These are phyloP conservation scores for Leccinum sublutescens DNA, from an alignment of 768 basidiomycete genomes.

Conservation along the genomic window DNA sequence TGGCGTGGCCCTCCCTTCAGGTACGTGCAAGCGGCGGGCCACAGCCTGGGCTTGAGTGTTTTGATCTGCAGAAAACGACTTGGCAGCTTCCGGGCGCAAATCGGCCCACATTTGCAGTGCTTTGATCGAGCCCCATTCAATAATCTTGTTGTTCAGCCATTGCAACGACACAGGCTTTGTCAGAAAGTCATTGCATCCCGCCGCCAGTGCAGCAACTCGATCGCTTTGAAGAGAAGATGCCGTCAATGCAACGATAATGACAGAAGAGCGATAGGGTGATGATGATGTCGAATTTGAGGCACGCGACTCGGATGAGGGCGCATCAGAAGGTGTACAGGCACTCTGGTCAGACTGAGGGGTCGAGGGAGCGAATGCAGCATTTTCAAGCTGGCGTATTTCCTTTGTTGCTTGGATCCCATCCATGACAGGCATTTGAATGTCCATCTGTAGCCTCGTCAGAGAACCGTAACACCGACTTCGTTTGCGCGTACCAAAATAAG, in stretches of 20 bases:
- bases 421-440: conserved; percentile 99
- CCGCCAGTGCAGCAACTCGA: conserved; percentile 94
- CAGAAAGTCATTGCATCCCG: conserved; percentile 98
- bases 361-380: conserved; percentile 62
- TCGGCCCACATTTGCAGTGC: conserved; percentile 92
- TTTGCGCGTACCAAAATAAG: conserved; percentile 76
- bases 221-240: conserved; percentile 95
- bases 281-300: conserved; percentile 39
- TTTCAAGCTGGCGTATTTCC: conserved; percentile 87
- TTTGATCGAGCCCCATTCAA: conserved; percentile 99
- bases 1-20: conserved; percentile 44
- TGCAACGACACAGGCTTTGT: conserved; percentile 94
- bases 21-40: conserved; percentile 48
- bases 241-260: conserved; percentile 99
- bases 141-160: conserved; percentile 98
- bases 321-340: conserved; percentile 52
- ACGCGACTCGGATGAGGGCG: conserved; percentile 46
- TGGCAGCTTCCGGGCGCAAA: conserved; percentile 58
- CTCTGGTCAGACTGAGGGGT: conserved; percentile 60
- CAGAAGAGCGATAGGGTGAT: conserved; percentile 84
- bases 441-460: conserved; percentile 69
- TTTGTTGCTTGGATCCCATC: conserved; percentile 97
- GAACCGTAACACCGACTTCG: background rate
- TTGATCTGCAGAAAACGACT: conserved; percentile 46
- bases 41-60: conserved; percentile 46